Evolutionary conservation across 1,284 basidiomycete species (phyloP).

Genomic region (Boletus sp.): DNA sequence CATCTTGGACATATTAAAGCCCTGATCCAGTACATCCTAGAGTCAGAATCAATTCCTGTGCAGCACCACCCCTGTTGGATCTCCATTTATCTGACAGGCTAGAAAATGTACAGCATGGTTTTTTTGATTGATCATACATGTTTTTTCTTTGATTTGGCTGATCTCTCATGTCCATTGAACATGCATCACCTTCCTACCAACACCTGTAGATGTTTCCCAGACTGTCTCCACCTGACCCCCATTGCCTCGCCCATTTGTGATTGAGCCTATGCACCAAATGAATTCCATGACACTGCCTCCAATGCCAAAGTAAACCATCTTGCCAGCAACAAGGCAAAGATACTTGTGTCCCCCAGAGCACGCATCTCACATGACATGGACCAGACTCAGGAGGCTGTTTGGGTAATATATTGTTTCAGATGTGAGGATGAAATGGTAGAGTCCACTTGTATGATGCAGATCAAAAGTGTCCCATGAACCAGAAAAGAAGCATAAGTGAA

Average conservation of each 20-base stretch:
- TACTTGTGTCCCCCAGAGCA: slow-evolving; percentile 3
- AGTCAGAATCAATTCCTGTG: background rate
- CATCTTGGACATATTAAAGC: background rate
- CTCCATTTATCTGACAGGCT: background rate
- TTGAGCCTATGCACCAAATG: slow-evolving; percentile 48
- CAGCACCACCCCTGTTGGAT: background rate
- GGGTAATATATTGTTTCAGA: slow-evolving; percentile 92
- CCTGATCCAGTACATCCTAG: background rate
- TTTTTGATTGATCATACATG: background rate
- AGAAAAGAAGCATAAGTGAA: slow-evolving; percentile 75
- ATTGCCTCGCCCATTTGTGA: slow-evolving; percentile 13
- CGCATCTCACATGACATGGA: slow-evolving; percentile 46
- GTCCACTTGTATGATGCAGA: slow-evolving; percentile 11
- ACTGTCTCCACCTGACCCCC: slow-evolving; percentile 40
- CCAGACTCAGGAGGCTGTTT: slow-evolving; percentile 66
- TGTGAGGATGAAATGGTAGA: slow-evolving; percentile 77
- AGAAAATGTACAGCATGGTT: background rate
- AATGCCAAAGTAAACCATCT: slow-evolving; percentile 94
- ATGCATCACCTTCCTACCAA: slow-evolving; percentile 64
- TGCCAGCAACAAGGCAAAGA: slow-evolving; percentile 79
- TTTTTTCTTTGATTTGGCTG: background rate
- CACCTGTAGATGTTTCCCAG: slow-evolving; percentile 60
- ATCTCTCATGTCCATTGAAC: slow-evolving; percentile 47
- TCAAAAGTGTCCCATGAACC: slow-evolving; percentile 77
- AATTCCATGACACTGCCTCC: slow-evolving; percentile 88